phyloP scores from a whole-genome alignment of 2,329 filamentous ascomycete species.

The Aspergillus neoniger region DNA sequence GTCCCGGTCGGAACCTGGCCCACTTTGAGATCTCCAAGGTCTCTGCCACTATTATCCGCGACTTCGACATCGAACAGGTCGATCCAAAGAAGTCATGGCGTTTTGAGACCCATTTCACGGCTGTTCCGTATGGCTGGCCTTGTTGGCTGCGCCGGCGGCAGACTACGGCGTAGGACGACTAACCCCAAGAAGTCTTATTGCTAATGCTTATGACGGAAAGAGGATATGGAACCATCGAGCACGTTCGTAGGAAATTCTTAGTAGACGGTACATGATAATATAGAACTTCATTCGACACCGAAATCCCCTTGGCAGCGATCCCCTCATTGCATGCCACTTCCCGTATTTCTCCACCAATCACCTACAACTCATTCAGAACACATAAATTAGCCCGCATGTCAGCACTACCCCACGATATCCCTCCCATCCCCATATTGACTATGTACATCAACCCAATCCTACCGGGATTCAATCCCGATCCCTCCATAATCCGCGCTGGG shows the following conservation, averaged over 20 bases:
- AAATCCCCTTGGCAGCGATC: background rate
- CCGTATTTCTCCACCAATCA: conserved; percentile 9
- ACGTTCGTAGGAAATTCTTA: accelerated
- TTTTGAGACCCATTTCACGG: conserved; percentile 29
- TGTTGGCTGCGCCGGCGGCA: background rate
- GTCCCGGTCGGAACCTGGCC: conserved; percentile 40
- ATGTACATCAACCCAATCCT: conserved; percentile 54
- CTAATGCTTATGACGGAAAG: no score
- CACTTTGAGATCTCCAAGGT: conserved; percentile 40
- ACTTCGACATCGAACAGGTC: conserved; percentile 36
- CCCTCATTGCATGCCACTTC: background rate
- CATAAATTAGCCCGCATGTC: background rate
- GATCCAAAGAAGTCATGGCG: conserved; percentile 22
- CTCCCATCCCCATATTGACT: background rate
- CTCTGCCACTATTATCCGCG: conserved; percentile 33
- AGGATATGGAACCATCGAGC: no score
- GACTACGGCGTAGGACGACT: background rate
- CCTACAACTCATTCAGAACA: background rate
- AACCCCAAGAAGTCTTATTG: no score
- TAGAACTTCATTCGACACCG: background rate
- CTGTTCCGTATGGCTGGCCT: conserved; percentile 4
- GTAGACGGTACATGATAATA: no score
- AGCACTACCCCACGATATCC: background rate
- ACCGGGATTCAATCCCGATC: conserved; percentile 64
- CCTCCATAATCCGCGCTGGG: conserved; percentile 55